A percentile compares a stretch with the other conserved stretches of the same genome.
These are phyloP conservation scores for Vicia villosa DNA, from an alignment of 306 rosid species.

Conservation along the genomic window DNA sequence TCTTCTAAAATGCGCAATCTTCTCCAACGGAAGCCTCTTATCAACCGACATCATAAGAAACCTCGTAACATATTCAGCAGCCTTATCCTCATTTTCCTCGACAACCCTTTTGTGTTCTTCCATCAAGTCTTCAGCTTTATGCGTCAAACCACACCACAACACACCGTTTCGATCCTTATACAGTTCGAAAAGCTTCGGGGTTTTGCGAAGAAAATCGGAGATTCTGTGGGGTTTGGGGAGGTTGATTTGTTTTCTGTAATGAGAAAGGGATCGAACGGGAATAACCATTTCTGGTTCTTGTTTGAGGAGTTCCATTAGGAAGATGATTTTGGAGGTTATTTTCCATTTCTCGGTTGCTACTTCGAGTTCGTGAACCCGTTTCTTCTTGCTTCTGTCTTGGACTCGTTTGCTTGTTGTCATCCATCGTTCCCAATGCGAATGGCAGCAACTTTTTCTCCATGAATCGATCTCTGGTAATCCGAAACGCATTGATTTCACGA, in stretches of 20 bases:
- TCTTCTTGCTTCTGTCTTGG: slow-evolving; percentile 52
- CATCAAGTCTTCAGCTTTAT: slow-evolving; percentile 56
- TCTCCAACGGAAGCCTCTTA: slow-evolving; percentile 64
- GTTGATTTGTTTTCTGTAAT: slow-evolving; percentile 59
- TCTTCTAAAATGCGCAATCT: slow-evolving; percentile 47
- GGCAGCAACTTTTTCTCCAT: neutral
- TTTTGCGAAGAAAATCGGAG: slow-evolving; percentile 73
- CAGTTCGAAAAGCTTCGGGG: slow-evolving; percentile 63
- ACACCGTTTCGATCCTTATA: slow-evolving; percentile 57
- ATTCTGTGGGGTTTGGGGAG: slow-evolving; percentile 74
- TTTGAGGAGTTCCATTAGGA: slow-evolving; percentile 64
- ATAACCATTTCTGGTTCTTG: slow-evolving; percentile 73
- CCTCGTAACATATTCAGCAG: slow-evolving; percentile 68
- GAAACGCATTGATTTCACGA: neutral
- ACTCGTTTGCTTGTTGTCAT: slow-evolving; percentile 50
- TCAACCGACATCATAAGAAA: slow-evolving; percentile 65
- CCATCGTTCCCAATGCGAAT: slow-evolving; percentile 23
- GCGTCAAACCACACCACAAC: slow-evolving; percentile 76
- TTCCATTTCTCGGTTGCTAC: slow-evolving; percentile 77
- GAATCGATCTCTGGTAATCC: neutral
- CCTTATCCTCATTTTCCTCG: slow-evolving; percentile 54
- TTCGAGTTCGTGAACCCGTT: slow-evolving; percentile 74
- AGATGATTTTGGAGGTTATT: slow-evolving; percentile 45
- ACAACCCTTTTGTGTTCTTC: slow-evolving; percentile 54
- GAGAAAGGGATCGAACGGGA: slow-evolving; percentile 62